phyloP scores from a whole-genome alignment of 108 stramenopile genomes.

The Nitzschia palea region DNA sequence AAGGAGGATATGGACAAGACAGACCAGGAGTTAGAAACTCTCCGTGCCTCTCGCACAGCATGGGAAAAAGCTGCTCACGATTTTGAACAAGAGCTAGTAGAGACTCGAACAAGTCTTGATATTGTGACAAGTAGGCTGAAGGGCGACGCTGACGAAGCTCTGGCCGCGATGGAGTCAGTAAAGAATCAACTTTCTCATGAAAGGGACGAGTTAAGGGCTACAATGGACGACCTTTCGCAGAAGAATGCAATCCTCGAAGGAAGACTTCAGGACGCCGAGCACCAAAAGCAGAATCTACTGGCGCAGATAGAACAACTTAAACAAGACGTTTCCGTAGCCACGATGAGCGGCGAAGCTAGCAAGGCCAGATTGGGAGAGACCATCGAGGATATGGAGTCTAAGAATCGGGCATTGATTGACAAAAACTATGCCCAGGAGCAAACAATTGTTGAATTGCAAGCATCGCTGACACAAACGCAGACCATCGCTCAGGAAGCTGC shows the following conservation, averaged over 20 bases:
- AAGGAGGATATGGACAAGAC: constrained; percentile 61
- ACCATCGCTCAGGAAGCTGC: not conserved
- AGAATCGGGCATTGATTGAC: not conserved
- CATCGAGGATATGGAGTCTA: constrained; percentile 7
- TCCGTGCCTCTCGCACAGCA: not conserved
- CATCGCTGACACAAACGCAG: not conserved
- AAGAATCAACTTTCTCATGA: not conserved
- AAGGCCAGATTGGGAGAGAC: constrained; percentile 2
- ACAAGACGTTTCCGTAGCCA: not conserved
- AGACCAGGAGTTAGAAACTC: constrained; percentile 24
- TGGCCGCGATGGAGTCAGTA: not conserved
- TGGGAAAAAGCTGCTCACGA: not conserved
- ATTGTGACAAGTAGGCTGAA: not conserved
- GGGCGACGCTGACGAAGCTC: not conserved
- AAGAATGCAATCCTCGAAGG: not conserved
- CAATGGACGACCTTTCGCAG: not conserved
- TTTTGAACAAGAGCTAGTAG: not conserved
- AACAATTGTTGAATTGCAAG: not conserved
- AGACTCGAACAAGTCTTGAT: constrained; percentile 1
- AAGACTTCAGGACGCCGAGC: not conserved
- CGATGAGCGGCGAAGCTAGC: not conserved
- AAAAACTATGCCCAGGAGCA: constrained; percentile 7
- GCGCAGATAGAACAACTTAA: not conserved
- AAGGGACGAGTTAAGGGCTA: not conserved
- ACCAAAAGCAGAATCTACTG: constrained; percentile 6